These are phyloP conservation scores for Pouteria glomerata DNA, from an alignment of 148 eudicot species.

Conservation along the genomic window DNA sequence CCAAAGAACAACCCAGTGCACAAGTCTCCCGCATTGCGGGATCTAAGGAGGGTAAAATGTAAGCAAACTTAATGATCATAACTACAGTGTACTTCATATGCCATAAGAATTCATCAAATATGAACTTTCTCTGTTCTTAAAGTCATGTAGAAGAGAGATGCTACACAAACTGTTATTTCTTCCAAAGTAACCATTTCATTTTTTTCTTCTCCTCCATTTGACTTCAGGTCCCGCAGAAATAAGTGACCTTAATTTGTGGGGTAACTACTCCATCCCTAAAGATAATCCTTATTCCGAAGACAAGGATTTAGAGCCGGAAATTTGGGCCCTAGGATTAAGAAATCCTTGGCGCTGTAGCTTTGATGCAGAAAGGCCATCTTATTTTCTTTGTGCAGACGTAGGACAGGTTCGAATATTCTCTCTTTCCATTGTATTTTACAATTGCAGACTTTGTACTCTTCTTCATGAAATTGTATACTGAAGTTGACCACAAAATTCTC, in stretches of 20 bases:
- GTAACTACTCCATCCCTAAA: constrained; percentile 69
- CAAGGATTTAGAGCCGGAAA: constrained; percentile 54
- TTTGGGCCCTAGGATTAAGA: constrained; percentile 88
- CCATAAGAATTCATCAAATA: too few species aligned
- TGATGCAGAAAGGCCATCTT: constrained; percentile 81
- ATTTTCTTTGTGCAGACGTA: constrained; percentile 79
- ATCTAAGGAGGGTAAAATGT: too few species aligned
- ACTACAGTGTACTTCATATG: too few species aligned
- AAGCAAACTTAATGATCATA: too few species aligned
- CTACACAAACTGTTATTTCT: background rate
- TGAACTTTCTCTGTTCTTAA: too few species aligned
- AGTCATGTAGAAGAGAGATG: too few species aligned
- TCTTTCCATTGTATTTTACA: background rate
- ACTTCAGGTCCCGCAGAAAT: constrained; percentile 53
- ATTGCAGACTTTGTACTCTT: too few species aligned
- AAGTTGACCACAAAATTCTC: background rate
- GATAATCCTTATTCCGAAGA: constrained; percentile 78
- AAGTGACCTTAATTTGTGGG: constrained; percentile 57
- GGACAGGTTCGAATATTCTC: constrained; percentile 56
- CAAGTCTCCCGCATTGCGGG: background rate
- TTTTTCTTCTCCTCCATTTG: background rate
- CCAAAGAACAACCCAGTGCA: too few species aligned
- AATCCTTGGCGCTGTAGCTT: constrained; percentile 99
- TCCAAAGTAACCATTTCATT: background rate
- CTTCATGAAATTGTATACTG: background rate